Conservation (phyloP, 2,329 filamentous ascomycete species). For the Epichloe sibirici region DNA sequence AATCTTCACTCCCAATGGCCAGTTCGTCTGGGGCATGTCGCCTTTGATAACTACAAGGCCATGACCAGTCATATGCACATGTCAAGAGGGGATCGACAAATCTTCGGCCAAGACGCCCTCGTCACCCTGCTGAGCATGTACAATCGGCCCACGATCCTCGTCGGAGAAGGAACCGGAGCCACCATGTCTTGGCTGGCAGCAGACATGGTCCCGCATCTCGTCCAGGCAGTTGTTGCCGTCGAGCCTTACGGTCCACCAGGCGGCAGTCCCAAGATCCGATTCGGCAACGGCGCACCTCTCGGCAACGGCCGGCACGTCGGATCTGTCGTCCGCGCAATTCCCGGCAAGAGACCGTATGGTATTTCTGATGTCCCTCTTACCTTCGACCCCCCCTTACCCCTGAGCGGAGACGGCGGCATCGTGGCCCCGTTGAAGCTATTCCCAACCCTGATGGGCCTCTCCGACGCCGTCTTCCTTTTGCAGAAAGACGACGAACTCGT, state of each 20-base stretch:
- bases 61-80: conserved; percentile 26
- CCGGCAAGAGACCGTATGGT: conserved; percentile 24
- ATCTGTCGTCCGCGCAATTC: conserved; percentile 14
- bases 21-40: conserved; percentile 28
- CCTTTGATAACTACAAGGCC: conserved; percentile 35
- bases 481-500: conserved; percentile 5
- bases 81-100: conserved; percentile 19
- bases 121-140: conserved; percentile 29
- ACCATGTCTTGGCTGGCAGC: conserved; percentile 33
- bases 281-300: background rate
- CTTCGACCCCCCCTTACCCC: conserved; percentile 28
- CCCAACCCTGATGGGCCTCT: too few species aligned
- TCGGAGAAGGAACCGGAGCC: conserved; percentile 39
- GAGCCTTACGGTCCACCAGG: conserved; percentile 44
- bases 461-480: conserved; percentile 4
- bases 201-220: conserved; percentile 33
- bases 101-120: conserved; percentile 22
- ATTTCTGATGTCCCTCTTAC: conserved; percentile 29
- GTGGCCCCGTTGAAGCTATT: background rate
- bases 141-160: conserved; percentile 25
- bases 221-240: conserved; percentile 36
- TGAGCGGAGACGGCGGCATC: background rate
- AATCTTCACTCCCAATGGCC: conserved; percentile 27
- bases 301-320: conserved; percentile 7
- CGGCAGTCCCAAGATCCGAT: conserved; percentile 9